Conservation (phyloP, 371 early-diverging fungal species). For the Fennellomyces sp. region DNA sequence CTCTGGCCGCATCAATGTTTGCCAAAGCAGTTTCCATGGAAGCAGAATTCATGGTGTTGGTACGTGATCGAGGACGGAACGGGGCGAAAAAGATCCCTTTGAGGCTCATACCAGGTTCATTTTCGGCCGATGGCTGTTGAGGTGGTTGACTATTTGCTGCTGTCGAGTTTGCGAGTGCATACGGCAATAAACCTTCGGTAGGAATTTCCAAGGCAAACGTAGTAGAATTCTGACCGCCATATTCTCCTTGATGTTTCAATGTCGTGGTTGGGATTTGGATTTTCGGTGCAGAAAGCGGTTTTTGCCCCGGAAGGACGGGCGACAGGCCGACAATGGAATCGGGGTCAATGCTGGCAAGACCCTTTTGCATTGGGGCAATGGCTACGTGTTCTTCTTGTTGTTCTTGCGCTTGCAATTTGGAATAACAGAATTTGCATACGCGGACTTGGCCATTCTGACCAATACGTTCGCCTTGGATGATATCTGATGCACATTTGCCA, state of each 20-base stretch:
- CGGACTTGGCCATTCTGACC: slow-evolving; percentile 74
- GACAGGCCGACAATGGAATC: slow-evolving; percentile 6
- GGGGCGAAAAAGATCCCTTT: slow-evolving; percentile 33
- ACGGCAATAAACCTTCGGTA: slow-evolving; percentile 9
- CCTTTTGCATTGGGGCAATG: slow-evolving; percentile 2
- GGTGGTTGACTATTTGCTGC: neutral
- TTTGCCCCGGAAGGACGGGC: slow-evolving; percentile 32
- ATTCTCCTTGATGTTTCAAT: slow-evolving; percentile 32
- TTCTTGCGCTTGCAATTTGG: slow-evolving; percentile 10
- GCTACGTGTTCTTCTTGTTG: slow-evolving; percentile 9
- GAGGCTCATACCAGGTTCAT: slow-evolving; percentile 23
- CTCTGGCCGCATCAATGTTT: slow-evolving; percentile 18
- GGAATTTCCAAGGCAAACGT: slow-evolving; percentile 48
- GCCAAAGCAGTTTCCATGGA: slow-evolving; percentile 25
- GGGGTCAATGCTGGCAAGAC: slow-evolving; percentile 25
- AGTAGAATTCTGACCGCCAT: slow-evolving; percentile 43
- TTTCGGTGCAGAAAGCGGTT: slow-evolving; percentile 42
- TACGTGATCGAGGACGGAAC: slow-evolving; percentile 52
- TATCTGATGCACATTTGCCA: slow-evolving; percentile 76
- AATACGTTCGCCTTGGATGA: slow-evolving; percentile 70
- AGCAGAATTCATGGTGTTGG: slow-evolving; percentile 53
- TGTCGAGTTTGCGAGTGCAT: slow-evolving; percentile 11
- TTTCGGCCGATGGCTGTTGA: neutral
- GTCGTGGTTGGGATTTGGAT: slow-evolving; percentile 52
- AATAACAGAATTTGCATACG: slow-evolving; percentile 79